Conservation (phyloP, 176 grass and related monocot genomes). For the Typha latifolia region DNA sequence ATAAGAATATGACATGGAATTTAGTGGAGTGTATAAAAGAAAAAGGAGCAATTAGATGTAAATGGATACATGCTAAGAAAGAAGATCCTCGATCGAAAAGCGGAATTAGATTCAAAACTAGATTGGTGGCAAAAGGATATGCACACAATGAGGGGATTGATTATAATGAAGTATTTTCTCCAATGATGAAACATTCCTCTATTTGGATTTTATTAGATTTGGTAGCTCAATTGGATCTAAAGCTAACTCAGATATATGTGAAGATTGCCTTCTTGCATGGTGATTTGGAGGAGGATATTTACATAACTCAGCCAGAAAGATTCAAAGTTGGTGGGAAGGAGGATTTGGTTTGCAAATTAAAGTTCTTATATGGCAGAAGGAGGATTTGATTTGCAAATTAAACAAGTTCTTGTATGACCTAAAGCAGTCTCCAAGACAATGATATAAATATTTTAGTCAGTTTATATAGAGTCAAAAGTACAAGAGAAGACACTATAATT, state of each 20-base stretch:
- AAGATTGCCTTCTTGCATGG: not conserved
- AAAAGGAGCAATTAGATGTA: not conserved
- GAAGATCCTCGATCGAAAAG: not conserved
- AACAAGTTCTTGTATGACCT: too few relatives aligned
- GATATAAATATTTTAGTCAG: not conserved
- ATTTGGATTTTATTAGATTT: not conserved
- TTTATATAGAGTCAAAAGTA: not conserved
- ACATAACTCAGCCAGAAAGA: not conserved
- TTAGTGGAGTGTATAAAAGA: not conserved
- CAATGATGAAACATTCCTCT: not conserved
- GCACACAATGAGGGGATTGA: not conserved
- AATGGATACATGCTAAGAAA: not conserved
- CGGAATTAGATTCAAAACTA: not conserved
- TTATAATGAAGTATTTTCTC: not conserved
- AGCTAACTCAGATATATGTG: not conserved
- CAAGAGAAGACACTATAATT: not conserved
- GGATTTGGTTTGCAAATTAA: not conserved
- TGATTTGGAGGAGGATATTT: not conserved
- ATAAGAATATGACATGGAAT: too few relatives aligned
- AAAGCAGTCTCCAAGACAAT: not conserved
- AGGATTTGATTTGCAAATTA: too few relatives aligned
- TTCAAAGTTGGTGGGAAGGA: not conserved
- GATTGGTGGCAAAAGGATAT: not conserved
- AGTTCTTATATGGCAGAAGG: too few relatives aligned
- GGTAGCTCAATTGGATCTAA: not conserved